Evolutionary conservation across 2,329 filamentous ascomycete species (phyloP).

Genomic region (Zymoseptoria tritici): DNA sequence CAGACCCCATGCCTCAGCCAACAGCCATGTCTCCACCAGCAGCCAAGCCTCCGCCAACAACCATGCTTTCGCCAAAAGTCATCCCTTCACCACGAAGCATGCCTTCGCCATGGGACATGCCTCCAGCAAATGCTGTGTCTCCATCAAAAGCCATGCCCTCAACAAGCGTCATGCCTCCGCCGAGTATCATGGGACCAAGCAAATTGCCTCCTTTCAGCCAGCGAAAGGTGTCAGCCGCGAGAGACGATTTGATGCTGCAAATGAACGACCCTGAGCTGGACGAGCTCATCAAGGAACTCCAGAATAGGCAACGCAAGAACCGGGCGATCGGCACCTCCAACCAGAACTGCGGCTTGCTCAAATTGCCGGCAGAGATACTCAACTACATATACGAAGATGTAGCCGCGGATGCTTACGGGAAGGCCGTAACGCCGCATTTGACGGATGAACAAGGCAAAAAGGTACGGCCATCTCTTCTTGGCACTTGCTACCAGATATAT

Average conservation of each 20-base stretch:
- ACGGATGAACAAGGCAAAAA: not conserved
- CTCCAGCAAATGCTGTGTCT: too few relatives aligned
- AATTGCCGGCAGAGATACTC: slow-evolving; percentile 1
- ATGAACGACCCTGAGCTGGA: not conserved
- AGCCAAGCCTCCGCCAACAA: too few relatives aligned
- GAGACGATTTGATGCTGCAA: not conserved
- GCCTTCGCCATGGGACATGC: too few relatives aligned
- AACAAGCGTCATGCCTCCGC: too few relatives aligned
- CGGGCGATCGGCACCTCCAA: not conserved
- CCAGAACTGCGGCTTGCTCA: not conserved
- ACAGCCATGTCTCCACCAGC: too few relatives aligned
- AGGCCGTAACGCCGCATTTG: too few relatives aligned
- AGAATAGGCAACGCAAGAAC: not conserved
- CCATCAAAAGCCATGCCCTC: too few relatives aligned
- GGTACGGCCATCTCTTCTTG: not conserved
- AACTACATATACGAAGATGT: slow-evolving; percentile 2
- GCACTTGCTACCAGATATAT: not conserved
- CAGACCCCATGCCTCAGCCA: too few relatives aligned
- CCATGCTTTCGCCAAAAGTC: too few relatives aligned
- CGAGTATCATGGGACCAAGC: not conserved
- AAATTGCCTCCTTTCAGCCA: not conserved
- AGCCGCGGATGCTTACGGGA: not conserved
- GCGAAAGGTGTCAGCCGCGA: not conserved
- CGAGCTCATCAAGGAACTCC: not conserved
- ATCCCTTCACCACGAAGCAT: too few relatives aligned